Conservation (phyloP, 108 stramenopile genomes). For the Epithemia pelagica region DNA sequence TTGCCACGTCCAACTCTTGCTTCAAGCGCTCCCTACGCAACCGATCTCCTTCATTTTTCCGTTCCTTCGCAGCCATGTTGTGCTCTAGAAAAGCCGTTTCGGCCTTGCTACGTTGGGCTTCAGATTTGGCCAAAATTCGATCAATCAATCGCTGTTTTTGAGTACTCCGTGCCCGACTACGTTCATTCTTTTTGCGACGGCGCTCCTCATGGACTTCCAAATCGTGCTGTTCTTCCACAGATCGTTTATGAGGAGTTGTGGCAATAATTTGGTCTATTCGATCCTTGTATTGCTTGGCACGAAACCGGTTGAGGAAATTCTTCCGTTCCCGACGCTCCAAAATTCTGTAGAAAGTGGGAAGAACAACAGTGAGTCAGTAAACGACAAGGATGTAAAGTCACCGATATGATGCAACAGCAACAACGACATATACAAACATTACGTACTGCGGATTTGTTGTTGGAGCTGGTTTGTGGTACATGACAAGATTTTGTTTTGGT, state of each 20-base stretch:
- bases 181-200: conserved; percentile 42
- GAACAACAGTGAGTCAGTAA: no score
- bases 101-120: conserved; percentile 29
- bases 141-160: conserved; percentile 54
- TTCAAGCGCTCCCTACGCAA: conserved; percentile 37
- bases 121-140: conserved; percentile 34
- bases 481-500: no score
- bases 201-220: conserved; percentile 34
- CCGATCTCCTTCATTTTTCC: conserved; percentile 61
- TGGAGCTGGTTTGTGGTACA: no score
- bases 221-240: conserved; percentile 34
- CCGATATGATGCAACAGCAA: no score
- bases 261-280: conserved; percentile 26
- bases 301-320: not conserved
- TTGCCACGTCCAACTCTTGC: no score
- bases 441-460: no score
- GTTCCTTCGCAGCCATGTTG: conserved; percentile 26
- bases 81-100: conserved; percentile 37
- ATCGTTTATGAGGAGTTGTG: conserved; percentile 24
- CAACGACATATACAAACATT: no score
- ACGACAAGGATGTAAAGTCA: no score
- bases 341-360: no score
- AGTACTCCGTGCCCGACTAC: conserved; percentile 38
- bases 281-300: not conserved
- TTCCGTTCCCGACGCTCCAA: not conserved